phyloP scores from a whole-genome alignment of 176 grass and related monocot species.

The Eragrostis nindensis region DNA sequence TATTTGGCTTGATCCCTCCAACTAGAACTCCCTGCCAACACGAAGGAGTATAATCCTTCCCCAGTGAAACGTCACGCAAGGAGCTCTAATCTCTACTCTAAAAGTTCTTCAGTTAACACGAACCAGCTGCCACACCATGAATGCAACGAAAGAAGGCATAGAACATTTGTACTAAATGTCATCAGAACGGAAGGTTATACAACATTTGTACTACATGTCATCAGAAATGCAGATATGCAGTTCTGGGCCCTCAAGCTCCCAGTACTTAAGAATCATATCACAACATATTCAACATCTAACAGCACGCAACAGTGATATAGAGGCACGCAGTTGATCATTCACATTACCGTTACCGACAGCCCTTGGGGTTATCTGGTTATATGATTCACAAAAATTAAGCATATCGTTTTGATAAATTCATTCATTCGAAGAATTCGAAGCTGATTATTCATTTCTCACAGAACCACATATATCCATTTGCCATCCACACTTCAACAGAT shows the following conservation, averaged over 20 bases:
- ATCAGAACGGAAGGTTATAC: background rate
- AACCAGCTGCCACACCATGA: too few species aligned
- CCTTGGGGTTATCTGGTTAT: background rate
- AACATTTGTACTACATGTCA: background rate
- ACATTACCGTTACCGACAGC: background rate
- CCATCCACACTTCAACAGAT: background rate
- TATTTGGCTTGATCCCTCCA: too few species aligned
- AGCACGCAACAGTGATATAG: background rate
- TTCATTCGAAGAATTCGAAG: background rate
- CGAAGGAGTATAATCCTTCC: too few species aligned
- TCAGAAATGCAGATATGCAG: background rate
- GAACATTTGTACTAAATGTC: too few species aligned
- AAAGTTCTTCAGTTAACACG: background rate
- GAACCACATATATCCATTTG: background rate
- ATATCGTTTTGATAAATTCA: background rate
- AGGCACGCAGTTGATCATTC: background rate
- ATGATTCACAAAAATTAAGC: background rate
- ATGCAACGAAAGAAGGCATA: background rate
- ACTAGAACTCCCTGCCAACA: too few species aligned
- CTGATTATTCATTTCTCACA: background rate
- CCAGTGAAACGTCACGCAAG: too few species aligned
- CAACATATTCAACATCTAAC: background rate
- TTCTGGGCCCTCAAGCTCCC: background rate
- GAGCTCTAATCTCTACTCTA: background rate
- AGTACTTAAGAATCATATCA: background rate